phyloP scores from a whole-genome alignment of 352 stramenopile genomes.

The Globisporangium cederbergense region DNA sequence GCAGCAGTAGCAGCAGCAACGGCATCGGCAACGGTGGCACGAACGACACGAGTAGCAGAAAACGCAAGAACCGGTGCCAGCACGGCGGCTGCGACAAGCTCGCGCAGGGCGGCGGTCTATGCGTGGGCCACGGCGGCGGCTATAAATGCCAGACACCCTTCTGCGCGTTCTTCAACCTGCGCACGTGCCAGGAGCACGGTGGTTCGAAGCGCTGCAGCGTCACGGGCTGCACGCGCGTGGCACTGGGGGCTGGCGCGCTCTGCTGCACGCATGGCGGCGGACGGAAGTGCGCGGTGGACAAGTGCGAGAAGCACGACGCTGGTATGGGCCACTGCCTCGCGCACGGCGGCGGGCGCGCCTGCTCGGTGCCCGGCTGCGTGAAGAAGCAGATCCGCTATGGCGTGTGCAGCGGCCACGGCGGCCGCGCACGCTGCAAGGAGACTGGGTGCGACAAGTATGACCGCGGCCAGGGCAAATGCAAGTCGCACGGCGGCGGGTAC shows the following conservation, averaged over 20 bases:
- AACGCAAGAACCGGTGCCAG: slow-evolving; percentile 31
- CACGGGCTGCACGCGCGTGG: slow-evolving; percentile 49
- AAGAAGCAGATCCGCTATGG: slow-evolving; percentile 82
- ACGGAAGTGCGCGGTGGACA: slow-evolving; percentile 64
- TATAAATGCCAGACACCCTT: slow-evolving; percentile 72
- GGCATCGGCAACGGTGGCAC: neutral
- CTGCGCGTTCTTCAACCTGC: slow-evolving; percentile 65
- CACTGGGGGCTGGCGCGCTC: slow-evolving; percentile 39
- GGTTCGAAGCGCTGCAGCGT: slow-evolving; percentile 62
- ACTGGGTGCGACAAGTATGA: slow-evolving; percentile 77
- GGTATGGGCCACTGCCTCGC: slow-evolving; percentile 62
- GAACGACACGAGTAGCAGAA: neutral
- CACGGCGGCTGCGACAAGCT: slow-evolving; percentile 54
- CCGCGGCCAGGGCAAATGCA: slow-evolving; percentile 74
- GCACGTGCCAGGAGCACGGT: slow-evolving; percentile 73
- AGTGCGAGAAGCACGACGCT: slow-evolving; percentile 72
- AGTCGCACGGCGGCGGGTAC: slow-evolving; percentile 78
- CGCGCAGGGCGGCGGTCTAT: slow-evolving; percentile 59
- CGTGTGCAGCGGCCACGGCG: slow-evolving; percentile 68
- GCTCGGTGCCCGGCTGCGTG: slow-evolving; percentile 48
- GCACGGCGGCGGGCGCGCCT: slow-evolving; percentile 68
- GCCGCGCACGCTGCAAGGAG: slow-evolving; percentile 68
- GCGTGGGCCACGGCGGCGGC: slow-evolving; percentile 60
- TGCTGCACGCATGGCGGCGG: slow-evolving; percentile 69
- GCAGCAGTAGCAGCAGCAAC: neutral